Evolutionary conservation across 805 yeast species (phyloP), one percentile per base, ranked within the genome.

Genomic region (Pichia cabralensis): DNA sequence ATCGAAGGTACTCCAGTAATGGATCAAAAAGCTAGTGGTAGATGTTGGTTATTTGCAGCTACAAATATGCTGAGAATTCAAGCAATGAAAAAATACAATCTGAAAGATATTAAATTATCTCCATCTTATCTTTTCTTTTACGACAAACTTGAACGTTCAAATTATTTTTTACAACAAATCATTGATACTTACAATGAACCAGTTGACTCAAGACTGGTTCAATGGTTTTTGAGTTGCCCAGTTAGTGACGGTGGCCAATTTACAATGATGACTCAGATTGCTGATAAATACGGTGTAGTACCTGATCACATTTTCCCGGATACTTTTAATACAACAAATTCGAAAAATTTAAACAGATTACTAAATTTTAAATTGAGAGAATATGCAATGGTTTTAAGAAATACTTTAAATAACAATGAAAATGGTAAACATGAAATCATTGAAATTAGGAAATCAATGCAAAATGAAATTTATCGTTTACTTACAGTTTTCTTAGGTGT

Each of bases 11-110:
- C 71, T 1, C 86, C 88, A 18, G 67, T 80, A 13, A 76, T 80
- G 35, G 76, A 79, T 58, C 95, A 84, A 62, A 70, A 71, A 47
- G 55, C 73, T 9, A 73, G 84, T 16, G 95, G 95, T 21, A 64
- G 94, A 48, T 84, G 95, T 58, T 84, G 95, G 95, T 67, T 84
- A 41, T 84, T 84, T 56, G 95, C 95, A 9, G 71, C 89, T 1
- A 73, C 83, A 34, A 84, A 85, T 47, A 68, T 80, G 36, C 61
- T 83, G 49, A 69, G 95, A 47, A 53, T 78, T 33, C 67, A 67
- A 35, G 70, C 81, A 27, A 74, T 76, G 57, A 63, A 68, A 46
- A 69, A 69, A 50, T 69, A 76, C 55, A 74, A 77, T 49, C 56
- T 84, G 47, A 74, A 74, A 46, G 70, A 68, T 45, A 74, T 81